Evolutionary conservation across 805 yeast genomes (phyloP).

Genomic region (Metschnikowia dekortorum): DNA sequence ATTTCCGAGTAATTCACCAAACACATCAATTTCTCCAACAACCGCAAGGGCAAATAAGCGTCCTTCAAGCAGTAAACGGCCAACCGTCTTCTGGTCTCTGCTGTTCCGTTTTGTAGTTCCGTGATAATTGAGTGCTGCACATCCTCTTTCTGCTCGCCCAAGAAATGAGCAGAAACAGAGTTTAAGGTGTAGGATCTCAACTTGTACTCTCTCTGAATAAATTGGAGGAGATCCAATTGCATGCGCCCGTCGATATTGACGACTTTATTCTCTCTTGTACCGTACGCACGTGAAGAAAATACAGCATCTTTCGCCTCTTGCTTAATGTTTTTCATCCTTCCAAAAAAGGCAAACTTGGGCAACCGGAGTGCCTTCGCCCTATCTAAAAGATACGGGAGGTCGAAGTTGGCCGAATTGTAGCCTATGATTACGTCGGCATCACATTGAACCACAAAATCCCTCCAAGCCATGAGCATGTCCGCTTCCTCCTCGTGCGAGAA

Average conservation of each 20-base stretch:
- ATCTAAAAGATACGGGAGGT: slow-evolving; percentile 86
- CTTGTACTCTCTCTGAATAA: slow-evolving; percentile 91
- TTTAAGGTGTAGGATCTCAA: slow-evolving; percentile 91
- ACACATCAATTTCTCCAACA: slow-evolving; percentile 92
- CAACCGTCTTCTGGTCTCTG: slow-evolving; percentile 88
- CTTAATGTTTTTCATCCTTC: slow-evolving; percentile 60
- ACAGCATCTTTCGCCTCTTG: slow-evolving; percentile 79
- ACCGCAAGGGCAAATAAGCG: slow-evolving; percentile 84
- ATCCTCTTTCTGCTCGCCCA: slow-evolving; percentile 96
- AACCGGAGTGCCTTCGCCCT: slow-evolving; percentile 74
- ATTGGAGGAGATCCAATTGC: slow-evolving; percentile 90
- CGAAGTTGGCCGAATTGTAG: slow-evolving; percentile 91
- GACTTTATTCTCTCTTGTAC: slow-evolving; percentile 88
- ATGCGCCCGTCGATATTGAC: slow-evolving; percentile 93
- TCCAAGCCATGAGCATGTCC: slow-evolving; percentile 84
- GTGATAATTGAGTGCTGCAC: slow-evolving; percentile 97
- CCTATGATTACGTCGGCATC: slow-evolving; percentile 98
- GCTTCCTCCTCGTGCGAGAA: slow-evolving; percentile 69
- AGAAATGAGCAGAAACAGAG: slow-evolving; percentile 89
- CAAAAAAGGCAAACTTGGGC: slow-evolving; percentile 76
- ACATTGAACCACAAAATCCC: slow-evolving; percentile 71
- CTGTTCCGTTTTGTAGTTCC: slow-evolving; percentile 84
- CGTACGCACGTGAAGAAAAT: slow-evolving; percentile 93
- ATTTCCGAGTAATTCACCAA: slow-evolving; percentile 95
- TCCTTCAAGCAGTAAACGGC: slow-evolving; percentile 98